Base-by-base conservation (phyloP, 768 basidiomycete species). In the Lentinula lateritia region DNA sequence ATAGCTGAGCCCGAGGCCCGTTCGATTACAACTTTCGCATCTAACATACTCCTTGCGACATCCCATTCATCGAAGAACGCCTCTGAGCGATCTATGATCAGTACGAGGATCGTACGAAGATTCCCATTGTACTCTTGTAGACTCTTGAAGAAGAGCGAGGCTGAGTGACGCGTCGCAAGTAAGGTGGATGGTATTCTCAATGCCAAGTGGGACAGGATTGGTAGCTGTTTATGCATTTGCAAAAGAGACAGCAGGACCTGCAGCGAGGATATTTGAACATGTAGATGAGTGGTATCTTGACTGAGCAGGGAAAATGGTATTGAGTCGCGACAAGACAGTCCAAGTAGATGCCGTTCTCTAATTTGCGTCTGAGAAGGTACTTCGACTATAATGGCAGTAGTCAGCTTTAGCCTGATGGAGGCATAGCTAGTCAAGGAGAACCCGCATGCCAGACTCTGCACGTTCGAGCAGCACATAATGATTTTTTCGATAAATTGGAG, bases 251-350 rank as follows among this genome's bases (percentile, higher is more conserved):
- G 56, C 1, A 59, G 60, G n/a, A 52, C 54, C 42, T 61, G 53
- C 1, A 50, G 36, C 46, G 73, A 66, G 48, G 74, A 64, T 59
- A 50, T 46, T 9, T 74, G 72, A 10, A 74, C 63, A 61, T 76
- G 72, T 23, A 75, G 67, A 58, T 68, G 74, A 1, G 75, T 74
- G 39, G 74, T 70, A 20, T 67, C 39, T 5, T 73, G 67, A 5
- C 65, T 67, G 50, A 75, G 64, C 46, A 74, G 62, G 8, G 67
- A 61, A 41, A 69, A 65, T 62, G 75, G 72, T 67, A 75, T 69
- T 2, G 75, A 73, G 63, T 75, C 74, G 48, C 75, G 71, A 58
- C 74, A 74, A 5, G 75, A 65, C 2, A 72, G 52, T 0, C 73
- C 70, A 43, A 75, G 66, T 12, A 77, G 66, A 61, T 76, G 73